These are phyloP conservation scores for Pulveroboletus frians DNA, from an alignment of 768 basidiomycete genomes.

Conservation along the genomic window DNA sequence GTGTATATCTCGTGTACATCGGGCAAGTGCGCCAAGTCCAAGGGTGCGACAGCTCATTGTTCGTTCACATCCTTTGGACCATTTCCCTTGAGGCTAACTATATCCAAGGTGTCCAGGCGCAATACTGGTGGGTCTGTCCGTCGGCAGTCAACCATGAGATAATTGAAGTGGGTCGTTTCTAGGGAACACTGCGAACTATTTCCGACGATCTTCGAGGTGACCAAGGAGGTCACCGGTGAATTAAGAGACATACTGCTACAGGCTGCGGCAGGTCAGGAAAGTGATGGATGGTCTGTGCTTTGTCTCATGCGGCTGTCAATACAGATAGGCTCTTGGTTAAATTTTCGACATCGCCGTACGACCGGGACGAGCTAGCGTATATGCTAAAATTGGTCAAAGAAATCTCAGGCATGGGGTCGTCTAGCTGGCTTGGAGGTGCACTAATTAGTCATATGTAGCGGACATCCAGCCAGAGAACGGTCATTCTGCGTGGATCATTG, in stretches of 20 bases:
- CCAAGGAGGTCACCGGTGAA: conserved; percentile 13
- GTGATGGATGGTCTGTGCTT: not conserved
- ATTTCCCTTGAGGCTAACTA: not conserved
- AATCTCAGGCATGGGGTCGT: conserved; percentile 16
- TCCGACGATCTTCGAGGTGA: conserved; percentile 21
- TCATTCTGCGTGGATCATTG: conserved; percentile 25
- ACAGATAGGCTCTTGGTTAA: conserved; percentile 28
- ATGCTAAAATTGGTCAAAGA: conserved; percentile 29
- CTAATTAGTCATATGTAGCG: conserved; percentile 2
- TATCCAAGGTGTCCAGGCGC: conserved; percentile 22
- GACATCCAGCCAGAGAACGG: conserved; percentile 6
- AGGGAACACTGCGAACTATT: conserved; percentile 32
- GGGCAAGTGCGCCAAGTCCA: conserved; percentile 7
- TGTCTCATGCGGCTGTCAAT: not conserved
- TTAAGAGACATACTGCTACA: conserved; percentile 24
- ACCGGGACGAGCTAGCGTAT: conserved; percentile 16
- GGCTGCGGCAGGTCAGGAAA: conserved; percentile 25
- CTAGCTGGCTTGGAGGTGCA: not conserved
- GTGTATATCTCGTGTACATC: conserved; percentile 22
- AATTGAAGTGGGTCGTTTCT: not conserved
- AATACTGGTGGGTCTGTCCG: conserved; percentile 24
- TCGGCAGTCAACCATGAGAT: not conserved
- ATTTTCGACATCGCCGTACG: conserved; percentile 31
- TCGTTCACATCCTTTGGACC: conserved; percentile 2
- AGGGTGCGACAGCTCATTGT: conserved; percentile 21